phyloP scores from a whole-genome alignment of 1,284 basidiomycete species.

The Meripilus lineatus region DNA sequence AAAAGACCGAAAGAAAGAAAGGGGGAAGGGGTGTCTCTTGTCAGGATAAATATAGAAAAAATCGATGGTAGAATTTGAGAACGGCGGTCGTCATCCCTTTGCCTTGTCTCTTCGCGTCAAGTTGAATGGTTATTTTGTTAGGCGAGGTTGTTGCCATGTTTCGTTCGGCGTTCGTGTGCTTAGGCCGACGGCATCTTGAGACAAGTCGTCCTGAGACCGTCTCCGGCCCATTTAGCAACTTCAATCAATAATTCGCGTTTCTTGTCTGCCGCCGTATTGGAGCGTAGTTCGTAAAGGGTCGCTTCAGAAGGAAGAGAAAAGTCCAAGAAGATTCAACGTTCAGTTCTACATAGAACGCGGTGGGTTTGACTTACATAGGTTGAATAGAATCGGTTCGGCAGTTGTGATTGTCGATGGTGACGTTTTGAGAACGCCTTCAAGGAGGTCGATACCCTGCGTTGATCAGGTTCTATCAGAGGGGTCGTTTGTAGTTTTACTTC shows the following conservation, averaged over 20 bases:
- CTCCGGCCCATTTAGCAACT: slow-evolving; percentile 78
- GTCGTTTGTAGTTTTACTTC: too few relatives aligned
- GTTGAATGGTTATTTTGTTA: too few relatives aligned
- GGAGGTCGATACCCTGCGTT: slow-evolving; percentile 63
- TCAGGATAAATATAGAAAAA: too few relatives aligned
- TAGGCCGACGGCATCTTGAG: slow-evolving; percentile 65
- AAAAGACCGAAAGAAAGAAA: too few relatives aligned
- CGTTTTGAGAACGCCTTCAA: slow-evolving; percentile 55
- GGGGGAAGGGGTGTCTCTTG: too few relatives aligned
- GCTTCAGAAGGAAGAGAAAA: slow-evolving; percentile 36
- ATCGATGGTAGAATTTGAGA: too few relatives aligned
- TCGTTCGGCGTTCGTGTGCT: too few relatives aligned
- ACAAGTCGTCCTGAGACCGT: slow-evolving; percentile 72
- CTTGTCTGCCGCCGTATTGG: slow-evolving; percentile 61
- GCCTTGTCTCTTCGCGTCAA: too few relatives aligned
- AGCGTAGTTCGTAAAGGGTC: slow-evolving; percentile 75
- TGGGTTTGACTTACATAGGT: slow-evolving; percentile 53
- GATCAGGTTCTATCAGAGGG: too few relatives aligned
- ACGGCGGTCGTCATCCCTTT: too few relatives aligned
- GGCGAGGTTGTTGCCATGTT: too few relatives aligned
- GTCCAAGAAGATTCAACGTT: not conserved
- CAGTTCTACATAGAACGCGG: not conserved
- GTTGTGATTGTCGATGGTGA: slow-evolving; percentile 66
- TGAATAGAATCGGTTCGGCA: slow-evolving; percentile 78
- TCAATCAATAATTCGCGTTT: slow-evolving; percentile 69